Conservation (phyloP, 2,329 filamentous ascomycete species). For the Emmonsia crescens region DNA sequence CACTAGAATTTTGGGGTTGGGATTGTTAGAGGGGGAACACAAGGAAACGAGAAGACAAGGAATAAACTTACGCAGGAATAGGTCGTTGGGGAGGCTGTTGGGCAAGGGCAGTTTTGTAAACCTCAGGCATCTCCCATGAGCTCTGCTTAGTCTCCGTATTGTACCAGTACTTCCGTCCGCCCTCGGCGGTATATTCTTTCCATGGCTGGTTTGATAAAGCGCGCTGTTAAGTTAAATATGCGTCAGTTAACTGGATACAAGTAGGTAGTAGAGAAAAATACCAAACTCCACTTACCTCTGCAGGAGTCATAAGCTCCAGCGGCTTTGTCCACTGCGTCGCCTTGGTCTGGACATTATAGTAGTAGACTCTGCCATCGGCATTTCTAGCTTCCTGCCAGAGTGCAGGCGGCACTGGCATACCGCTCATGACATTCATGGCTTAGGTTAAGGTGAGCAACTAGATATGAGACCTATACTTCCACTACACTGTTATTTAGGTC, state of each 20-base stretch:
- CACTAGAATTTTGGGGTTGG: constrained; percentile 29
- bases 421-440: constrained; percentile 45
- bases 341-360: constrained; percentile 79
- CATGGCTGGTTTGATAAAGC: constrained; percentile 74
- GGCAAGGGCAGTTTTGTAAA: constrained; percentile 63
- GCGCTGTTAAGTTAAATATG: constrained; percentile 42
- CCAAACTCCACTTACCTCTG: constrained; percentile 51
- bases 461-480: not conserved
- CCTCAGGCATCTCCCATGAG: constrained; percentile 87
- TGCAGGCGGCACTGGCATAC: constrained; percentile 40
- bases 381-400: constrained; percentile 75
- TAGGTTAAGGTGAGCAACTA: not conserved
- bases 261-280: constrained; percentile 10
- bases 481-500: not conserved
- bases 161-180: constrained; percentile 89
- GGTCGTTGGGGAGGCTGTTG: constrained; percentile 38
- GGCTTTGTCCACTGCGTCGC: constrained; percentile 92
- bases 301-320: constrained; percentile 70
- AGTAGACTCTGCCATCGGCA: constrained; percentile 75
- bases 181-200: constrained; percentile 82
- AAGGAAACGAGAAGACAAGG: not conserved
- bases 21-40: constrained; percentile 15
- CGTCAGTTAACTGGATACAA: constrained; percentile 7
- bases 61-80: constrained; percentile 36
- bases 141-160: constrained; percentile 86